phyloP scores from a whole-genome alignment of 108 stramenopile genomes.

The Cyclotella atomus region DNA sequence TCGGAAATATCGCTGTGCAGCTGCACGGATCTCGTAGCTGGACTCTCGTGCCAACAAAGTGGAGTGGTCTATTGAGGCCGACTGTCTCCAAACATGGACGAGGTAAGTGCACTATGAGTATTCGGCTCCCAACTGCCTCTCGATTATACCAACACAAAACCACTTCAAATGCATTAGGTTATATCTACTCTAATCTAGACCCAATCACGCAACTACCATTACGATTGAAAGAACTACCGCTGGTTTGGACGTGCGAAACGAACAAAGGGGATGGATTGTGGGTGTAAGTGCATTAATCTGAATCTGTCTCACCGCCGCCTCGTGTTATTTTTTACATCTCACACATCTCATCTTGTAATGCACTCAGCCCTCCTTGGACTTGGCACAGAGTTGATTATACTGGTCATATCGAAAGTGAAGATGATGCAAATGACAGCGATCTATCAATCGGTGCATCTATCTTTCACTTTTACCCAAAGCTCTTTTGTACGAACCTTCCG shows the following conservation, averaged over 20 bases:
- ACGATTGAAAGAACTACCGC: slow-evolving; percentile 48
- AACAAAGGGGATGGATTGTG: slow-evolving; percentile 75
- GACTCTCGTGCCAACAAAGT: slow-evolving; percentile 73
- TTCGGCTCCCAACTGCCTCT: too few species aligned
- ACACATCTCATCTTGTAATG: too few species aligned
- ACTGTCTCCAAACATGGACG: slow-evolving; percentile 73
- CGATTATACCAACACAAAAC: too few species aligned
- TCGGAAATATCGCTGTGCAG: slow-evolving; percentile 85
- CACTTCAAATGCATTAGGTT: too few species aligned
- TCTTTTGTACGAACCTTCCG: slow-evolving; percentile 66
- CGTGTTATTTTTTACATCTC: not conserved
- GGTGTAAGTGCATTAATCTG: slow-evolving; percentile 46
- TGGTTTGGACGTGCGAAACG: slow-evolving; percentile 56
- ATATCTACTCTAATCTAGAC: slow-evolving; percentile 57
- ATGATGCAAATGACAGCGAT: slow-evolving; percentile 1
- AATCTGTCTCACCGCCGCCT: not conserved
- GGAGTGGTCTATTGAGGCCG: slow-evolving; percentile 61
- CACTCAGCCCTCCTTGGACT: slow-evolving; percentile 64
- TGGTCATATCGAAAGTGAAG: not conserved
- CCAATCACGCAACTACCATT: slow-evolving; percentile 23
- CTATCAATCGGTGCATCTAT: slow-evolving; percentile 81
- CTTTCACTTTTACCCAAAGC: slow-evolving; percentile 84
- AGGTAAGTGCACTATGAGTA: slow-evolving; percentile 19
- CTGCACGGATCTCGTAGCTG: slow-evolving; percentile 66
- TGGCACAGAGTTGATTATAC: slow-evolving; percentile 89